These are phyloP conservation scores for Incumbomyces delicatus DNA, from an alignment of 2,329 filamentous ascomycete species.

Conservation along the genomic window DNA sequence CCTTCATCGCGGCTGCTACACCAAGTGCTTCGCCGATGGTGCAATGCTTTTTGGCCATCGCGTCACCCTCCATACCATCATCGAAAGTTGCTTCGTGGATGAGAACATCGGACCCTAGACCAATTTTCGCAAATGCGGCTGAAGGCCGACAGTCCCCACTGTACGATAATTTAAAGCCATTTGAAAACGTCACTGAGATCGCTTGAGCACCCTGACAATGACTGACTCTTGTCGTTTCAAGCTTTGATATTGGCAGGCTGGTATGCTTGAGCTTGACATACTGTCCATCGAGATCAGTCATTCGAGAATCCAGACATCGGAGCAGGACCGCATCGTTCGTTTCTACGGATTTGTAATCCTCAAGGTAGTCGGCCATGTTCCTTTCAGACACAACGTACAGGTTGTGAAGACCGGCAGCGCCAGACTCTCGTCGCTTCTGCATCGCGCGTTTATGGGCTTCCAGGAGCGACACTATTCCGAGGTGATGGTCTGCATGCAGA, in stretches of 20 bases:
- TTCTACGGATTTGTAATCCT: conserved; percentile 71
- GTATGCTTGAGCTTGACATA: conserved; percentile 7
- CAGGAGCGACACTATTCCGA: conserved; percentile 74
- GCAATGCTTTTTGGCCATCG: conserved; percentile 77
- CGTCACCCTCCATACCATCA: conserved; percentile 69
- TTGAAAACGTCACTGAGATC: conserved; percentile 65
- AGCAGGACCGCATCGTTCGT: conserved; percentile 52
- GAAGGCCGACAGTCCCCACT: conserved; percentile 89
- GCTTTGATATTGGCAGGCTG: conserved; percentile 26
- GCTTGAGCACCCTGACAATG: conserved; percentile 77
- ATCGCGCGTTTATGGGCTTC: conserved; percentile 39
- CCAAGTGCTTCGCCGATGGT: conserved; percentile 78
- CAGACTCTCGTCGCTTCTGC: conserved; percentile 5
- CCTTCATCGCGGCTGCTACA: conserved; percentile 68
- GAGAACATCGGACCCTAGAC: conserved; percentile 65
- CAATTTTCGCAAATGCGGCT: conserved; percentile 57
- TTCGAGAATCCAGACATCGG: conserved; percentile 9
- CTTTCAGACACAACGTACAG: conserved; percentile 60
- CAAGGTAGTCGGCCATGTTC: conserved; percentile 65
- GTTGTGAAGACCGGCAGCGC: conserved; percentile 8
- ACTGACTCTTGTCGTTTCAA: conserved; percentile 58
- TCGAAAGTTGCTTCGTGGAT: conserved; percentile 96
- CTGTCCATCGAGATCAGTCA: conserved; percentile 10
- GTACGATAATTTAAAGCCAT: conserved; percentile 78
- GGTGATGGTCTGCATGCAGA: conserved; percentile 89